A percentile compares a stretch with the other conserved stretches of the same genome.
Conservation (phyloP, 1,284 basidiomycete species). For the Tremellales sp. region DNA sequence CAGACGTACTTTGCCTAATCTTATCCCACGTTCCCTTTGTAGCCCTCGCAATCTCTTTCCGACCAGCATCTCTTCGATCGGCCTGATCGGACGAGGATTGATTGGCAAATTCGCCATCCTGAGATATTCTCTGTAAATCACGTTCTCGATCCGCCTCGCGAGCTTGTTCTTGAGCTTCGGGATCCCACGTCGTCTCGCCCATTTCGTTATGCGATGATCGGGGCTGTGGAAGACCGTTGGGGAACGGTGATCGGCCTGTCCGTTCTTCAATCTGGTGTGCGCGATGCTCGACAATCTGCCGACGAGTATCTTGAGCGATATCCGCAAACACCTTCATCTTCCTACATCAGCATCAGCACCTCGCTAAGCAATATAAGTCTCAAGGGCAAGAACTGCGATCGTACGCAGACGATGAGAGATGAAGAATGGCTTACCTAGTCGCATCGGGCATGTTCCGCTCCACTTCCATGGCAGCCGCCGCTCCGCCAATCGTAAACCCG, state of each 20-base stretch:
- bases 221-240: not conserved
- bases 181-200: not conserved
- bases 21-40: conserved; percentile 9
- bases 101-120: conserved; percentile 5
- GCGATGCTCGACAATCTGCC: not conserved
- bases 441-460: conserved; percentile 18
- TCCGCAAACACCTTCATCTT: conserved; percentile 14
- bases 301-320: conserved; percentile 12
- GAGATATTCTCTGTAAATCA: not conserved
- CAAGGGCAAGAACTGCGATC: not conserved
- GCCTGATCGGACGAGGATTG: no score
- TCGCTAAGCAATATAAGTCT: no score
- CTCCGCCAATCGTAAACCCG: conserved; percentile 15
- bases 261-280: not conserved
- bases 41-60: conserved; percentile 1
- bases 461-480: conserved; percentile 19
- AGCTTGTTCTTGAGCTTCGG: conserved; percentile 1
- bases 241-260: not conserved
- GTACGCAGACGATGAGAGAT: not conserved
- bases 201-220: not conserved
- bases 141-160: conserved; percentile 10
- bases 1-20: not conserved
- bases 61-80: not conserved
- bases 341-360: not conserved
- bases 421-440: conserved; percentile 9